Percentiles rank a stretch among this genome's conserved stretches.
Conservation (phyloP, 345 rosid species). For the Syzygium aromaticum region DNA sequence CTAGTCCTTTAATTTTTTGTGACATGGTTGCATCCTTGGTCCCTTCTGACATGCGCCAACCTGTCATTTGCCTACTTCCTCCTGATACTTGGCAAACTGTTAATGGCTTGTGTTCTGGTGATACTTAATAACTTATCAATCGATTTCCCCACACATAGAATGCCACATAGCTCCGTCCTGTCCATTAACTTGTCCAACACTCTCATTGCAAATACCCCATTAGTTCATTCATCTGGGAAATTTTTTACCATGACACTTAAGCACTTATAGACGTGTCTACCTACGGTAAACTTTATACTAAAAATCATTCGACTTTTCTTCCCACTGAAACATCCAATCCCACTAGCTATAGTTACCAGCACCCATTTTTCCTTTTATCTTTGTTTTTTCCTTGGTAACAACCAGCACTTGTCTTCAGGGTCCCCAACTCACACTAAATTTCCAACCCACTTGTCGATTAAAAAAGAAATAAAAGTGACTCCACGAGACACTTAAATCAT, state of each 20-base stretch:
- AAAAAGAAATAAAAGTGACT: background rate
- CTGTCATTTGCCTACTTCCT: background rate
- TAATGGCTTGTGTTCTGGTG: background rate
- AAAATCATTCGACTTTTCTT: background rate
- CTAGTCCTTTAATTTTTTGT: background rate
- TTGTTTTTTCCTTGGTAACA: background rate
- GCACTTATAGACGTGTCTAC: background rate
- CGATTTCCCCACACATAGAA: background rate
- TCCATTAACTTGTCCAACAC: background rate
- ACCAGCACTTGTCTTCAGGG: background rate
- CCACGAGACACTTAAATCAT: background rate
- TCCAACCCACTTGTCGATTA: background rate
- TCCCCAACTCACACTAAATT: background rate
- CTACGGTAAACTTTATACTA: background rate
- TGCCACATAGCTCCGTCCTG: background rate
- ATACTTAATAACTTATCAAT: background rate
- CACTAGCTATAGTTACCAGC: background rate
- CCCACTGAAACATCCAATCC: background rate
- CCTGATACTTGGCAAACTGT: background rate
- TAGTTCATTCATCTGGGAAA: background rate
- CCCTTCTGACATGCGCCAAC: background rate
- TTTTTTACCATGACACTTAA: accelerated
- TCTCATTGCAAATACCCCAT: background rate
- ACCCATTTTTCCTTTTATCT: background rate
- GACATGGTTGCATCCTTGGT: background rate